A percentile compares a stretch with the other conserved stretches of the same genome.
These are phyloP conservation scores for Cryphonectria radicalis DNA, from an alignment of 2,329 filamentous ascomycete genomes.

Conservation along the genomic window DNA sequence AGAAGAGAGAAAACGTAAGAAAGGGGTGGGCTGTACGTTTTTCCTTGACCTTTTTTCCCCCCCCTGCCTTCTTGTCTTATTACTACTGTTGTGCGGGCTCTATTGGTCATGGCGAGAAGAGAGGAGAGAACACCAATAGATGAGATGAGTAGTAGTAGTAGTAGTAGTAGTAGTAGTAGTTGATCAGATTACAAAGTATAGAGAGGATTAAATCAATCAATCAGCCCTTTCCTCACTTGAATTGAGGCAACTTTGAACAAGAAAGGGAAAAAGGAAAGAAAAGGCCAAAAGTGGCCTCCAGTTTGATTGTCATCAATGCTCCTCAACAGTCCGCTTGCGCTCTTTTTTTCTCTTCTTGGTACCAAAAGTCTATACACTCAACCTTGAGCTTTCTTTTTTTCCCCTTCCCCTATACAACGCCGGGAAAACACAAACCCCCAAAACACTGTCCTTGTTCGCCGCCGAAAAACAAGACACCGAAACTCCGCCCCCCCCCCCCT, in stretches of 20 bases:
- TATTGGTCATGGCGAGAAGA: too few relatives aligned
- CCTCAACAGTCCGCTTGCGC: background rate
- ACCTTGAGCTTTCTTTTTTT: background rate
- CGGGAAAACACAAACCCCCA: background rate
- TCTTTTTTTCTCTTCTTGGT: background rate
- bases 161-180: too few relatives aligned
- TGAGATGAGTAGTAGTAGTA: too few relatives aligned
- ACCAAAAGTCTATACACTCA: background rate
- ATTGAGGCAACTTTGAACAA: background rate
- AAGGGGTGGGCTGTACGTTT: background rate
- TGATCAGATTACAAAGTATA: too few relatives aligned
- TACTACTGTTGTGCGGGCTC: too few relatives aligned
- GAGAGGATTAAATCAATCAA: too few relatives aligned
- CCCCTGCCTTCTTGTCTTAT: too few relatives aligned
- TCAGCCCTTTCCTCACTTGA: too few relatives aligned
- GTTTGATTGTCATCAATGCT: background rate
- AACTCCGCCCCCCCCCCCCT: background rate
- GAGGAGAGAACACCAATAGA: too few relatives aligned
- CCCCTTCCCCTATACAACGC: background rate
- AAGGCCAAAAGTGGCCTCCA: background rate
- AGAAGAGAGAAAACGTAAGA: background rate
- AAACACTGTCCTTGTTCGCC: background rate
- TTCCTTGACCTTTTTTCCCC: too few relatives aligned
- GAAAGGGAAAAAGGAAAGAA: background rate
- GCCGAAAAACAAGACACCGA: background rate